Evolutionary conservation across 768 basidiomycete species (phyloP), one percentile per base, ranked within the genome.

Genomic region (Coprinopsis marcescibilis): DNA sequence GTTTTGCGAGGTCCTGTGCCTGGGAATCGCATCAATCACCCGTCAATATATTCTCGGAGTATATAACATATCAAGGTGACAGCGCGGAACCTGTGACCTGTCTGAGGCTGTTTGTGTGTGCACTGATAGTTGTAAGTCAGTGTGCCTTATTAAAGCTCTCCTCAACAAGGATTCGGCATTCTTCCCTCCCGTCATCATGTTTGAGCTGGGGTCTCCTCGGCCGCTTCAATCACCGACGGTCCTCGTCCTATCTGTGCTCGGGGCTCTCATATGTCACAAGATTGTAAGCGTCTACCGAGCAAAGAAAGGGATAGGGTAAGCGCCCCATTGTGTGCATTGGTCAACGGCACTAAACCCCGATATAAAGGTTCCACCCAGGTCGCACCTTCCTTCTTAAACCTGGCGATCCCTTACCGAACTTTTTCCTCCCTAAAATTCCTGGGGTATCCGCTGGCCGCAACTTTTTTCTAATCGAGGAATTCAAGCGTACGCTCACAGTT

Each of bases 401-500:
- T 17, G 34, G 23, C 1, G 34, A 10, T 14, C 26, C 39, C 17
- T 1, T 49, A 11, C 19, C 42, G 12, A 43, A 43, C 17, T 49
- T 44, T 27, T 15, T 49, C n/a, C 34, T 49, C 6, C 48, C 48
- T 36, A 7, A n/a, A 7, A 44, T 49, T 37, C 48, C 20, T 5
- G 19, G 48, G 4, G 13, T 49, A 7, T 11, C 24, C 15, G 36
- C 57, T 13, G 66, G 68, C 4, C 44, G 51, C n/a, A 68, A 67
- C 37, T 46, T 51, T 14, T 19, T 62, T 2, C 67, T 67, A 40
- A 35, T 53, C 25, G 48, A 58, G 30, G 67, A 67, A 46, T 57
- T 69, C 48, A 54, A 55, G 4, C 49, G 70, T 68, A 40, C 43
- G 55, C 51, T 19, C 21, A n/a, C n/a, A n/a, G n/a, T n/a, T n/a